Conservation (phyloP, 805 yeast species). For the Candida tibetensis region DNA sequence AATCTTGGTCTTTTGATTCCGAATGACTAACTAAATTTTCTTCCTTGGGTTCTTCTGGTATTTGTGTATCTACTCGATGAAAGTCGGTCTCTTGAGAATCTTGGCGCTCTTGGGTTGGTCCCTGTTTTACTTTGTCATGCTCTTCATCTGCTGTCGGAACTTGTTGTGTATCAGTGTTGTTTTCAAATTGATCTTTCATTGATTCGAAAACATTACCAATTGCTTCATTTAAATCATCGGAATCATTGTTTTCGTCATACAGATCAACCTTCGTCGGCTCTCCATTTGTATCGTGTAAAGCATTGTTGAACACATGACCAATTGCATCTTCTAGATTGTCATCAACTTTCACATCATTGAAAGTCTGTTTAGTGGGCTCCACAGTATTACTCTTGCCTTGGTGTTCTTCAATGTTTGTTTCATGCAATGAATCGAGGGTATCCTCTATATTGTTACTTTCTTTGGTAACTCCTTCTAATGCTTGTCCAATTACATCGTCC, state of each 20-base stretch:
- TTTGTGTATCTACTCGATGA: too few species aligned
- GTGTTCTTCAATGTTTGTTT: not conserved
- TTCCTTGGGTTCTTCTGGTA: too few species aligned
- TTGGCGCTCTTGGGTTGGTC: not conserved
- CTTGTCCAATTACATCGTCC: slow-evolving; percentile 15
- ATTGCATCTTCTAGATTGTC: not conserved
- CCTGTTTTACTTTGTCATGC: not conserved
- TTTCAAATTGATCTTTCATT: not conserved
- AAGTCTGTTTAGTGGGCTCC: too few species aligned
- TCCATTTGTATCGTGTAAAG: not conserved
- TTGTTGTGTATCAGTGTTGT: not conserved
- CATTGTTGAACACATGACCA: not conserved
- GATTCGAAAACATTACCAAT: slow-evolving; percentile 28
- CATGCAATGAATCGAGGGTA: not conserved
- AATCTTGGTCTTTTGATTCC: not conserved
- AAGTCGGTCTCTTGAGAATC: not conserved
- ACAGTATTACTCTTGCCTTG: not conserved
- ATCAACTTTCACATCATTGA: not conserved
- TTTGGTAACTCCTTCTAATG: slow-evolving; percentile 7
- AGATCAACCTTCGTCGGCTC: not conserved
- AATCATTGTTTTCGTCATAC: slow-evolving; percentile 6
- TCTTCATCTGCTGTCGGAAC: not conserved
- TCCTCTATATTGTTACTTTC: too few species aligned
- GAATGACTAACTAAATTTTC: not conserved
- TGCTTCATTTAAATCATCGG: slow-evolving; percentile 22